Conservation (phyloP, 2,329 filamentous ascomycete genomes). For the Penicillium sp. region DNA sequence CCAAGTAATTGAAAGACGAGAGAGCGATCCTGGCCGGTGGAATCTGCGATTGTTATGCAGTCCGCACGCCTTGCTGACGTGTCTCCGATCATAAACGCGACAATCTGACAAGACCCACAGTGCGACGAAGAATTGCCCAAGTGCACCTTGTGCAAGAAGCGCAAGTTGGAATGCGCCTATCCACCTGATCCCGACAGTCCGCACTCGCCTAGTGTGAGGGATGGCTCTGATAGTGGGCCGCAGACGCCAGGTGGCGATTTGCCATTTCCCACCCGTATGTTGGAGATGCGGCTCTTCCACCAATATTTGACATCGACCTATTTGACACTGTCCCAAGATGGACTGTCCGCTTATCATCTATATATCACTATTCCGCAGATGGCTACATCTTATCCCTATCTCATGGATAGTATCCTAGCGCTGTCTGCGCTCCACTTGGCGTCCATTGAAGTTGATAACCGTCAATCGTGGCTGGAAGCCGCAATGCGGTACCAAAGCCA, state of each 20-base stretch:
- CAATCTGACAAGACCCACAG: slow-evolving; percentile 19
- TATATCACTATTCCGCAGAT: slow-evolving; percentile 37
- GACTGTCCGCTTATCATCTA: slow-evolving; percentile 33
- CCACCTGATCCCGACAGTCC: slow-evolving; percentile 30
- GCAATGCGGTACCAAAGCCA: slow-evolving; percentile 40
- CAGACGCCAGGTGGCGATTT: slow-evolving; percentile 11
- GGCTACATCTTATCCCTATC: slow-evolving; percentile 44
- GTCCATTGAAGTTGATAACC: slow-evolving; percentile 36
- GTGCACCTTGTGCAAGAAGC: slow-evolving; percentile 39
- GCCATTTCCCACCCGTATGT: slow-evolving; percentile 25
- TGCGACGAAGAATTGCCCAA: slow-evolving; percentile 40
- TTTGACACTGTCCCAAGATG: slow-evolving; percentile 32
- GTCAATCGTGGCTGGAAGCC: slow-evolving; percentile 32
- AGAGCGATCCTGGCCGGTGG: not conserved
- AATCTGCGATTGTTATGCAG: not conserved
- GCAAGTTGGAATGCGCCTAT: slow-evolving; percentile 40
- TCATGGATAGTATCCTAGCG: slow-evolving; percentile 48
- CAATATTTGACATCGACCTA: slow-evolving; percentile 41
- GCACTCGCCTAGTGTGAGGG: slow-evolving; percentile 20
- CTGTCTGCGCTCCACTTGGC: slow-evolving; percentile 48
- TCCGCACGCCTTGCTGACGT: not conserved
- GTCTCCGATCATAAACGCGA: not conserved
- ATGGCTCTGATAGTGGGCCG: slow-evolving; percentile 15
- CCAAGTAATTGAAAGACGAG: not conserved
- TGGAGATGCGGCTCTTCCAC: slow-evolving; percentile 41